Evolutionary conservation across 2,329 filamentous ascomycete species (phyloP).

Genomic region (Fusarium begoniae): DNA sequence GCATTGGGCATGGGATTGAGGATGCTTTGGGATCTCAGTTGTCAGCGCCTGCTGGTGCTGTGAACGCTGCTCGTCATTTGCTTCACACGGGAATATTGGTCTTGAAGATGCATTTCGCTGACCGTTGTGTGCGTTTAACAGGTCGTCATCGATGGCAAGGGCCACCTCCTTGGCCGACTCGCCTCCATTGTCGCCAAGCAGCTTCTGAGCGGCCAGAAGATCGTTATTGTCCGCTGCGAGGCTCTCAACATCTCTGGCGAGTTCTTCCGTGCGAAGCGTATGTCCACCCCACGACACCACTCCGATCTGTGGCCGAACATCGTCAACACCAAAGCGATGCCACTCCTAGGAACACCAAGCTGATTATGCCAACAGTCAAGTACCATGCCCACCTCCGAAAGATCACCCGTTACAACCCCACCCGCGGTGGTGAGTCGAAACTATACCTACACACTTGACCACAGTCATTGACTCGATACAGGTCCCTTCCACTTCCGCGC

Average conservation of each 20-base stretch:
- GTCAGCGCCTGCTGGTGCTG: background rate
- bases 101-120: constrained; percentile 31
- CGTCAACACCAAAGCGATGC: constrained; percentile 16
- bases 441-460: constrained; percentile 21
- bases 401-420: constrained; percentile 99
- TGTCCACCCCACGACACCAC: constrained; percentile 58
- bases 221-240: constrained; percentile 98
- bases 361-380: constrained; percentile 82
- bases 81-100: constrained; percentile 33
- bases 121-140: constrained; percentile 51
- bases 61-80: constrained; percentile 20
- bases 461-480: constrained; percentile 55
- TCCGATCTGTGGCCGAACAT: constrained; percentile 33
- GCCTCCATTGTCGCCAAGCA: constrained; percentile 99
- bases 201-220: constrained; percentile 98
- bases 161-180: constrained; percentile 98
- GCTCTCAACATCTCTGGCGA: constrained; percentile 99
- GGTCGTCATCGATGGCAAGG: constrained; percentile 99
- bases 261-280: constrained; percentile 99
- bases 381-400: constrained; percentile 99
- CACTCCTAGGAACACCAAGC: constrained; percentile 41
- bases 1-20: constrained; percentile 29
- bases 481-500: constrained; percentile 99
- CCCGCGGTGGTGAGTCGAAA: constrained; percentile 83
- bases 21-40: constrained; percentile 22